Base-by-base conservation (phyloP, 768 basidiomycete genomes). In the Imleria badia region DNA sequence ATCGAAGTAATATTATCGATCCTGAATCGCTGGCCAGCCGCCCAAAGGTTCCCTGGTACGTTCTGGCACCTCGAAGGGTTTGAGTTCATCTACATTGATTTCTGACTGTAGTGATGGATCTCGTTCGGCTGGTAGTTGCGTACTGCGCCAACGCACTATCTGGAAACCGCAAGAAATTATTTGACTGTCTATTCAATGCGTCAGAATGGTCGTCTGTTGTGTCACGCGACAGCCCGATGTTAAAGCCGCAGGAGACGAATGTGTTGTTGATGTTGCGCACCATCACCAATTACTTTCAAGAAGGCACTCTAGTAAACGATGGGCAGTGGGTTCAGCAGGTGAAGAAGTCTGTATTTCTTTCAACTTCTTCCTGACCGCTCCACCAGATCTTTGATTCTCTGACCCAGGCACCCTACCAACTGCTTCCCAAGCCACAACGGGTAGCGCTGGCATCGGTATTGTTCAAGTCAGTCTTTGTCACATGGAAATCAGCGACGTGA, bases 171-270 rank as follows among this genome's bases (percentile, higher is more conserved):
- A 75, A 79, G 36, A 71, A 69, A 19, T 85, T 89, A 66, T 78
- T 89, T 20, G 76, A 81, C 19, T 73, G 81, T 1, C 68, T 95
- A 12, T 83, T 93, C 69, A 75, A 73, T 50, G 88, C 85, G 14
- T 81, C 86, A 3, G 86, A 87, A 46, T 91, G 88, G 86, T 66
- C 55, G 38, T 55, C 60, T 36, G 56, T 66, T 48, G 59, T 75
- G 30, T 76, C 81, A 2, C 84, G 84, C 80, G 63, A 75, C 29
- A 67, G 70, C n/a, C 77, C 86, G 0, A 67, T 87, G 34, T 69
- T 76, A 5, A 97, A 93, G 71, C 69, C 83, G 8, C 77, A 86
- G 52, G 94, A 97, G 67, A 96, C 87, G 17, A 98, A 98, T 65
- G 78, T 86, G 1, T 75, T 96, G 55, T 78, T 99, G 23, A 76